Evolutionary conservation across 2,329 filamentous ascomycete genomes (phyloP), one percentile per base, ranked within the genome.

Genomic region (Coniochaeta sp.): DNA sequence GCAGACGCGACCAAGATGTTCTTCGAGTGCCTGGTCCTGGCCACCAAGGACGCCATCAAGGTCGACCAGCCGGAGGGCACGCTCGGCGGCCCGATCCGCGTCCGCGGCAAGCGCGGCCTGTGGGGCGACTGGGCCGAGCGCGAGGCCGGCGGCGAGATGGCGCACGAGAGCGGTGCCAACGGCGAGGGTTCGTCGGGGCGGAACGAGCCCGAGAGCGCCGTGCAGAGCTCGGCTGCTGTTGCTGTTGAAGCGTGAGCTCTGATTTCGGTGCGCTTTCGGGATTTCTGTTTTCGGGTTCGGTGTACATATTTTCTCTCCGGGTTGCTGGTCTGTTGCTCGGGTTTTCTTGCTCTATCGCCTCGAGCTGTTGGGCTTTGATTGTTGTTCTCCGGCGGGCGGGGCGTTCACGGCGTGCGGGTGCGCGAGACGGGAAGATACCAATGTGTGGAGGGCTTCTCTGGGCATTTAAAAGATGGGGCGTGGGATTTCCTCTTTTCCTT

Each of bases 1-100:
- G 89, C 89, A 9, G 95, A 98, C 68, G 95, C 95, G 0, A 99
- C 95, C 50, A 97, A 97, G 81, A 97, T 99, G 92, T 99, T 99
- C 79, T 99, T 99, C 69, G 95, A 99, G 76, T 89, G 95, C 59
- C 81, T 99, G 26, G 95, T 99, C 3, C 82, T 99, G 55, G 95
- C 93, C 5, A 99, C 95, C 47, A 99, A 99, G 77, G 95, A 99
- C 72, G 95, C 95, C 30, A 90, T 99, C 76, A 96, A 96, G 76
- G 91, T 98, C 28, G 93, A 98, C 72, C 95, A 99, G 75, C 83
- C 84, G 56, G 79, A 87, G 63, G 83, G 83, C 16, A 70, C 81
- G 40, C 83, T 98, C 28, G 93, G 93, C 57, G 89, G 87, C 2
- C 84, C 89, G 16, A 91, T 99, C 69, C 83, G 88, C 61, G 89